A percentile compares a stretch with the other conserved stretches of the same genome.
Conservation (phyloP, 2,329 filamentous ascomycete genomes). For the Trichoderma brevicompactum region DNA sequence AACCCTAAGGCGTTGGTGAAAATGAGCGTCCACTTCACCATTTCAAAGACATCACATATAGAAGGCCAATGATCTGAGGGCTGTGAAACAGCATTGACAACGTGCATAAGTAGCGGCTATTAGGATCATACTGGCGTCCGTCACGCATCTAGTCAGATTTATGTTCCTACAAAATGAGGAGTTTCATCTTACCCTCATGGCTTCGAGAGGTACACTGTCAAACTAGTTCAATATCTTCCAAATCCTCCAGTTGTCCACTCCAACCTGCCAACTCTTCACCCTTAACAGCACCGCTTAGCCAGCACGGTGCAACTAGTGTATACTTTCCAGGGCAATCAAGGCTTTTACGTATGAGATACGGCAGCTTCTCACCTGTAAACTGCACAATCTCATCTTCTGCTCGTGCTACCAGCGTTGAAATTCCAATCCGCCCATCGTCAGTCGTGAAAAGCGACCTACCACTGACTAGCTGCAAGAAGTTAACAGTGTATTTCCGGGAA, state of each 20-base stretch:
- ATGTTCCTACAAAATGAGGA: no score
- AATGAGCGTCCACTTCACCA: neutral
- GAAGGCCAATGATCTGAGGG: neutral
- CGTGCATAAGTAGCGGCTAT: neutral
- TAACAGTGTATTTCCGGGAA: neutral
- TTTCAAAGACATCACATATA: neutral
- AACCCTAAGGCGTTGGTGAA: neutral
- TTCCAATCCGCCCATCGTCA: neutral
- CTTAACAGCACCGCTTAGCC: neutral
- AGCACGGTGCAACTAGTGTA: neutral
- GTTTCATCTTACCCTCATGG: neutral
- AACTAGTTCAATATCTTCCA: constrained; percentile 11
- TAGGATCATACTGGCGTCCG: neutral
- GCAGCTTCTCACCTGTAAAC: neutral
- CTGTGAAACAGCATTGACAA: neutral
- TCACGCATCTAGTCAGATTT: no score
- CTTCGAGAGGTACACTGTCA: neutral
- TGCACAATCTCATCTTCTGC: neutral
- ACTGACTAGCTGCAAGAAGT: constrained; percentile 9
- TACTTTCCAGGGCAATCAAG: neutral
- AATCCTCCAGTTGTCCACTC: neutral
- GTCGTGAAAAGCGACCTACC: constrained; percentile 3
- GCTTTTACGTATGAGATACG: neutral
- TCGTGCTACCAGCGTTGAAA: neutral
- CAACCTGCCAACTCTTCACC: neutral